Base-by-base conservation (phyloP, 139 green algal genomes). In the Coelastrella sp. region DNA sequence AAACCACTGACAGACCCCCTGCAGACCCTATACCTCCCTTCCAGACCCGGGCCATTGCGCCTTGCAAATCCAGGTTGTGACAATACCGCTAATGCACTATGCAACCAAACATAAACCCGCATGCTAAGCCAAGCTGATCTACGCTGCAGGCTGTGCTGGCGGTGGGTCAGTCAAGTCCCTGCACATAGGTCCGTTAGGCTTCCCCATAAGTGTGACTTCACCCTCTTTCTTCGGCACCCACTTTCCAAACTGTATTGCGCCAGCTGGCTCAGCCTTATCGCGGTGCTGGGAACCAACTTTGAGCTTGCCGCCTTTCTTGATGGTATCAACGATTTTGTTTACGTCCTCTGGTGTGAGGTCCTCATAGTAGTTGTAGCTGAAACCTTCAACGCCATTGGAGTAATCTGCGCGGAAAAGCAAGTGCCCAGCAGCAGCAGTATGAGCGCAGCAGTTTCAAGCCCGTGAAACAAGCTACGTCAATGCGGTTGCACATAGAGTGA, bases 321-420 rank as follows among this genome's bases (percentile, higher is more conserved):
- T 88, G 14, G 91, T 87, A 4, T 99, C 94, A 32, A 99, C 86
- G 47, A 99, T 97, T 13, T 85, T 64, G 4, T 99, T 80, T 0
- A 92, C 94, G 76, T 97, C 95, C 32, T 93, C 90, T 2, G 98
- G 96, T 0, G 98, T 99, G 4, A 99, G 92, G 92, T 99, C 98
- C 95, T 99, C 97, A 85, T 99, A 99, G 93, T 98, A 99, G 87
- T 90, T 96, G 96, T 99, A 99, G 17, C 89, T 92, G 94, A 98
- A 98, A 81, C 95, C 95, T 74, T 98, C 95, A 10, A 97, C 95
- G 10, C 96, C 96, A 17, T 66, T 86, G 19, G 77, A 73, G 87
- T 91, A 91, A 54, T 91, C 87, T 88, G 83, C 19, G n/a, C 74
- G 79, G 47, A 83, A 60, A 20, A 22, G 32, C 6, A 14, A 60